These are phyloP conservation scores for Podosphaera xanthii DNA, from an alignment of 2,329 filamentous ascomycete genomes.

Conservation along the genomic window DNA sequence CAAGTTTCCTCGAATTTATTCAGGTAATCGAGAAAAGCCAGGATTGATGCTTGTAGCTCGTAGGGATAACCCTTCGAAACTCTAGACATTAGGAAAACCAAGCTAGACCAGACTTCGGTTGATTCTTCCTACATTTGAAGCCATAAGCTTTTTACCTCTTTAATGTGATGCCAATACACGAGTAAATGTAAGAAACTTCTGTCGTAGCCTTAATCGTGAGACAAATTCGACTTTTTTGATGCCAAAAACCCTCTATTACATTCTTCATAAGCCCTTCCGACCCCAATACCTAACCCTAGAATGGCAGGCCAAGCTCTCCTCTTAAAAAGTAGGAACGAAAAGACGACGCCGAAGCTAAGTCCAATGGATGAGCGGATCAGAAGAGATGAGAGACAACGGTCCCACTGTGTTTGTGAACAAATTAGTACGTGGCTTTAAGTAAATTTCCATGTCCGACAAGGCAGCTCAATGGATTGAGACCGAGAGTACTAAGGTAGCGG, in stretches of 20 bases:
- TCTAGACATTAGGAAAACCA: too few relatives aligned
- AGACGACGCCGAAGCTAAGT: slow-evolving; percentile 91
- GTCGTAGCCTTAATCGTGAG: not conserved
- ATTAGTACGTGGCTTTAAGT: not conserved
- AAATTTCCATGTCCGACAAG: too few relatives aligned
- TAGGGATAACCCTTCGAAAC: too few relatives aligned
- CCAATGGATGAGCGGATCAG: slow-evolving; percentile 92
- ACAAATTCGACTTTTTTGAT: not conserved
- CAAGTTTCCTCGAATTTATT: too few relatives aligned
- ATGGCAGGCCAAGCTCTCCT: slow-evolving; percentile 95
- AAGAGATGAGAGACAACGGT: slow-evolving; percentile 91
- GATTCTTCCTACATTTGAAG: too few relatives aligned
- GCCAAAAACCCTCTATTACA: slow-evolving; percentile 38
- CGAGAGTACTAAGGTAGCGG: not conserved
- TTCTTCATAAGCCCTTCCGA: slow-evolving; percentile 92
- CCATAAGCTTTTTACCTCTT: too few relatives aligned
- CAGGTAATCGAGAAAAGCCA: too few relatives aligned
- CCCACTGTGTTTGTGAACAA: slow-evolving; percentile 43
- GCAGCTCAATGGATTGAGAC: too few relatives aligned
- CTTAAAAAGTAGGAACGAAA: slow-evolving; percentile 96
- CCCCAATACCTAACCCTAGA: slow-evolving; percentile 82
- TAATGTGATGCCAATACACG: too few relatives aligned
- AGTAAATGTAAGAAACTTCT: not conserved
- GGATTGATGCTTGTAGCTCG: too few relatives aligned
- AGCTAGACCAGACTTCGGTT: too few relatives aligned